Evolutionary conservation across 2,329 filamentous ascomycete species (phyloP).

Genomic region (Ambrosiella xylebori): DNA sequence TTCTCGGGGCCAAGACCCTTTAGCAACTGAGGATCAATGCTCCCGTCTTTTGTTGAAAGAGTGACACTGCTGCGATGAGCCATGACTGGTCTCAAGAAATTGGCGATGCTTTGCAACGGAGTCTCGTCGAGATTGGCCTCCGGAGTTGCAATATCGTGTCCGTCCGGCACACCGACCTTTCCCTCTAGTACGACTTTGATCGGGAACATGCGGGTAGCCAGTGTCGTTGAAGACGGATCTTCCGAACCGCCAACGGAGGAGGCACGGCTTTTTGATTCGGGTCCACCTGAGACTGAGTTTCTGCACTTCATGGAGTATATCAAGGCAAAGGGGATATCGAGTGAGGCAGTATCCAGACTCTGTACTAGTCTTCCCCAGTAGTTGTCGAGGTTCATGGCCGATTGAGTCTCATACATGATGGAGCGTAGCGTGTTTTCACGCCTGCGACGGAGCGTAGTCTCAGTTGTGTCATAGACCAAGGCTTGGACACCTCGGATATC

Average conservation of each 20-base stretch:
- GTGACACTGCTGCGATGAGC: slow-evolving; percentile 46
- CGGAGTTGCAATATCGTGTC: slow-evolving; percentile 42
- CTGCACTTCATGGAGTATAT: slow-evolving; percentile 55
- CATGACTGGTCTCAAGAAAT: slow-evolving; percentile 62
- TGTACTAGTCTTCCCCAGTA: slow-evolving; percentile 58
- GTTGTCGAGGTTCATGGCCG: slow-evolving; percentile 51
- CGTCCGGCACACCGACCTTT: slow-evolving; percentile 47
- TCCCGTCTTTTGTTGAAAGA: slow-evolving; percentile 48
- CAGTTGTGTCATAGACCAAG: slow-evolving; percentile 65
- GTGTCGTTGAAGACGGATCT: not conserved
- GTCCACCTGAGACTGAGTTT: slow-evolving; percentile 52
- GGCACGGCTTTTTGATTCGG: slow-evolving; percentile 42
- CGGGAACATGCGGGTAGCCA: slow-evolving; percentile 23
- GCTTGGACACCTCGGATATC: slow-evolving; percentile 63
- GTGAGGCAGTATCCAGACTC: slow-evolving; percentile 56
- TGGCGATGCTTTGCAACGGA: slow-evolving; percentile 50
- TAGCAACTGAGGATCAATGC: slow-evolving; percentile 44
- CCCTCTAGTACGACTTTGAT: slow-evolving; percentile 56
- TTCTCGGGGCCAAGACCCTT: slow-evolving; percentile 53
- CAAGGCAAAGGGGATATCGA: slow-evolving; percentile 59
- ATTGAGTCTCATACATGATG: slow-evolving; percentile 56
- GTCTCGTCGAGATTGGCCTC: slow-evolving; percentile 53
- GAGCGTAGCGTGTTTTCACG: slow-evolving; percentile 65
- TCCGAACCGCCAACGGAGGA: not conserved
- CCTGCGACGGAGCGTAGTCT: slow-evolving; percentile 59